Conservation (phyloP, 768 basidiomycete species). For the Baorangia bicolor region DNA sequence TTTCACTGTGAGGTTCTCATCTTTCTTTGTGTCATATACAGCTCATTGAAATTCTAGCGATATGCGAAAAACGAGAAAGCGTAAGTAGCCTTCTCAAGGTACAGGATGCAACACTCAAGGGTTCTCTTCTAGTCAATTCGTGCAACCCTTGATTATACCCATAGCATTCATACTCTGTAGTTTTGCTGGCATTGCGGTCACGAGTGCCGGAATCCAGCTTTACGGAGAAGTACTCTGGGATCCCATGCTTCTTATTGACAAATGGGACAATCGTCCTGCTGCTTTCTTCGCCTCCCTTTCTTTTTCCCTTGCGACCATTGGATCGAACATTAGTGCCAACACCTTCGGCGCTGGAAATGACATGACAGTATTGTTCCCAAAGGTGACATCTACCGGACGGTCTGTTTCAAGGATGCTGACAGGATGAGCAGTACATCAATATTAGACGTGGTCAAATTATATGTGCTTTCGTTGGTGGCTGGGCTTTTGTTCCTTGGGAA, state of each 20-base stretch:
- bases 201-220: slow-evolving; percentile 68
- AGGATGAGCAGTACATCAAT: slow-evolving; percentile 24
- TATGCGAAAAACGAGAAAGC: slow-evolving; percentile 70
- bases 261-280: slow-evolving; percentile 83
- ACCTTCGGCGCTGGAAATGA: slow-evolving; percentile 77
- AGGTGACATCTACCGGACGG: slow-evolving; percentile 8
- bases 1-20: slow-evolving; percentile 51
- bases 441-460: slow-evolving; percentile 32
- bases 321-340: slow-evolving; percentile 78
- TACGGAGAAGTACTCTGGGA: slow-evolving; percentile 77
- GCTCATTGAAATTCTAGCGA: slow-evolving; percentile 41
- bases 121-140: slow-evolving; percentile 50
- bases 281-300: slow-evolving; percentile 80
- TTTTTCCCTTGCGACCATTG: slow-evolving; percentile 70
- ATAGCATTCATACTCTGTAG: slow-evolving; percentile 72
- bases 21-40: not conserved
- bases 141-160: slow-evolving; percentile 80
- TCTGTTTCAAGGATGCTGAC: slow-evolving; percentile 1
- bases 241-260: slow-evolving; percentile 70
- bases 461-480: slow-evolving; percentile 50
- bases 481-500: slow-evolving; percentile 84
- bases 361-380: slow-evolving; percentile 73
- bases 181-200: slow-evolving; percentile 79
- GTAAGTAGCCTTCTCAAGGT: slow-evolving; percentile 36
- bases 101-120: not conserved